Evolutionary conservation across 1,139 yeast genomes (phyloP).

Genomic region (Geotrichum candidum): DNA sequence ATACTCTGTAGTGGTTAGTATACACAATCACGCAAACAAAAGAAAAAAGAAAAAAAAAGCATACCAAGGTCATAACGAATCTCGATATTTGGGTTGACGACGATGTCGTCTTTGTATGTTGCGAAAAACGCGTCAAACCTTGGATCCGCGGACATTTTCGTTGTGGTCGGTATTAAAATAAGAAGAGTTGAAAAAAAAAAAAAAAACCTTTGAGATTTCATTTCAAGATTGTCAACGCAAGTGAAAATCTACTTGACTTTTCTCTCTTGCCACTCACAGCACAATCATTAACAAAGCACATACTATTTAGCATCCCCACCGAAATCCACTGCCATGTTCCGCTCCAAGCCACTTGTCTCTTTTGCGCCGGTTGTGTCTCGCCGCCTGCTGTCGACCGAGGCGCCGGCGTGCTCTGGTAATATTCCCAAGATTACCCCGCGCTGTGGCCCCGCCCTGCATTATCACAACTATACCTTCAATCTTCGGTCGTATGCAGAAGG

Average conservation of each 20-base stretch:
- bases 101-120: background rate
- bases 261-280: background rate
- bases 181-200: background rate
- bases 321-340: background rate
- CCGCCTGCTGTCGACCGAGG: background rate
- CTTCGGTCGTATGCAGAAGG: slow-evolving; percentile 11
- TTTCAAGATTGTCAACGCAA: background rate
- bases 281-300: background rate
- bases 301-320: background rate
- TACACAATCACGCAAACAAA: background rate
- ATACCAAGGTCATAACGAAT: slow-evolving; percentile 1
- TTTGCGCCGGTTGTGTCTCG: background rate
- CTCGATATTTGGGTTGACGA: background rate
- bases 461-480: slow-evolving; percentile 12
- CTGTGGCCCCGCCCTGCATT: slow-evolving; percentile 6
- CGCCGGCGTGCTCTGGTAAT: slow-evolving; percentile 10
- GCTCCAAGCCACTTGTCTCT: background rate
- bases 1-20: background rate
- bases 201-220: background rate
- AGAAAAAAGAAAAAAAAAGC: background rate
- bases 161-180: background rate
- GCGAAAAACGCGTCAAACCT: background rate
- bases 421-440: slow-evolving; percentile 3
- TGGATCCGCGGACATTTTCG: background rate
- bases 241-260: background rate